These are phyloP conservation scores for Henckelia pumila DNA, from an alignment of 257 asterid species.

Conservation along the genomic window DNA sequence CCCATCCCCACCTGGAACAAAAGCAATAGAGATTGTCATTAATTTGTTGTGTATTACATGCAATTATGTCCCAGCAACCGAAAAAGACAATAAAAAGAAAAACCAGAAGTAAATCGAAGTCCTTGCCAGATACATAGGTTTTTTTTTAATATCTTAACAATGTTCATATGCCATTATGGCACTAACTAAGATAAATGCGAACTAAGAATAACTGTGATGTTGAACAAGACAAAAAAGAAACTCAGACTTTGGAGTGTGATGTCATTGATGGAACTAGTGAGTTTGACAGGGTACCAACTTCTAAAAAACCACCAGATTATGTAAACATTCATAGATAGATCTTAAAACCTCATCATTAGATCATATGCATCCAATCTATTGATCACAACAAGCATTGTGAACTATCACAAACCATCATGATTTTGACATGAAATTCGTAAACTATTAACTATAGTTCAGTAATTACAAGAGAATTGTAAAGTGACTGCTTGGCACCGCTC, in stretches of 20 bases:
- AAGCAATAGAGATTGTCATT: not conserved
- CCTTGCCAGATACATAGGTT: not conserved
- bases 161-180: not conserved
- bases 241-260: not conserved
- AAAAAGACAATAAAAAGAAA: not conserved
- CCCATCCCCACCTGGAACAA: constrained; percentile 7
- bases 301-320: not conserved
- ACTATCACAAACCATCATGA: not conserved
- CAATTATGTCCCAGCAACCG: not conserved
- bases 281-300: not conserved
- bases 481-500: constrained; percentile 2
- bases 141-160: too few species aligned
- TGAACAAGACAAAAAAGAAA: not conserved
- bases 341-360: too few species aligned
- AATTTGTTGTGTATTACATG: not conserved
- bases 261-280: not conserved
- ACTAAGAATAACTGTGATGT: not conserved
- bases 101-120: not conserved
- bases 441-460: not conserved
- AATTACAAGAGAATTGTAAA: not conserved
- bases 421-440: not conserved
- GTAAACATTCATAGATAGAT: not conserved
- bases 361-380: not conserved
- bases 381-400: not conserved
- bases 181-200: not conserved